Evolutionary conservation across 495 filamentous ascomycete genomes (phyloP).

Genomic region (Apiosordaria backusii): DNA sequence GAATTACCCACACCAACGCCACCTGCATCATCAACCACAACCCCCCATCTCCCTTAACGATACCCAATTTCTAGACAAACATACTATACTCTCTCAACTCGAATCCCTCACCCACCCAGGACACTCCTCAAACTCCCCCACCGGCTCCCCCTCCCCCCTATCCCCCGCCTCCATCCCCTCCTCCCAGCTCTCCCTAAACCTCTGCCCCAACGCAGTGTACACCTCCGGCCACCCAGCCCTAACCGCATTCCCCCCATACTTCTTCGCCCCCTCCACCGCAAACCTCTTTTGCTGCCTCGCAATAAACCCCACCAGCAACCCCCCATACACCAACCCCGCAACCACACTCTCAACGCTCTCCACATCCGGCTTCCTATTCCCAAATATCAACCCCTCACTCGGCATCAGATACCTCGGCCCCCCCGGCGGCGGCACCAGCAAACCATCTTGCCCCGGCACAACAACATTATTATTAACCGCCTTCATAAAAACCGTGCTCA

Average conservation of each 20-base stretch:
- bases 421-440: constrained; percentile 44
- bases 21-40: too few species aligned
- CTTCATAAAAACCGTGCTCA: constrained; percentile 40
- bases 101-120: constrained; percentile 36
- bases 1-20: too few species aligned
- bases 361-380: constrained; percentile 53
- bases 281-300: constrained; percentile 71
- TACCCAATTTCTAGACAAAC: too few species aligned
- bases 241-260: constrained; percentile 46
- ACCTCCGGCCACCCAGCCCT: constrained; percentile 44
- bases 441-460: constrained; percentile 22
- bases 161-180: constrained; percentile 27
- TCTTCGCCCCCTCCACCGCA: constrained; percentile 75
- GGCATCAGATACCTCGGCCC: constrained; percentile 46
- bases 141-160: constrained; percentile 24
- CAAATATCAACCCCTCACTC: constrained; percentile 47
- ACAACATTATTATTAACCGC: constrained; percentile 39
- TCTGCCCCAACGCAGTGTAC: constrained; percentile 30
- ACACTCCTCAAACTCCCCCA: constrained; percentile 34
- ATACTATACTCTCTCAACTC: not conserved
- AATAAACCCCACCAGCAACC: constrained; percentile 82
- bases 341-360: constrained; percentile 74
- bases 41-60: too few species aligned
- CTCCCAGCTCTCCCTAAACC: constrained; percentile 31
- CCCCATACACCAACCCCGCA: constrained; percentile 72